phyloP scores from a whole-genome alignment of 139 green algal species.

The Desmodesmus armatus region DNA sequence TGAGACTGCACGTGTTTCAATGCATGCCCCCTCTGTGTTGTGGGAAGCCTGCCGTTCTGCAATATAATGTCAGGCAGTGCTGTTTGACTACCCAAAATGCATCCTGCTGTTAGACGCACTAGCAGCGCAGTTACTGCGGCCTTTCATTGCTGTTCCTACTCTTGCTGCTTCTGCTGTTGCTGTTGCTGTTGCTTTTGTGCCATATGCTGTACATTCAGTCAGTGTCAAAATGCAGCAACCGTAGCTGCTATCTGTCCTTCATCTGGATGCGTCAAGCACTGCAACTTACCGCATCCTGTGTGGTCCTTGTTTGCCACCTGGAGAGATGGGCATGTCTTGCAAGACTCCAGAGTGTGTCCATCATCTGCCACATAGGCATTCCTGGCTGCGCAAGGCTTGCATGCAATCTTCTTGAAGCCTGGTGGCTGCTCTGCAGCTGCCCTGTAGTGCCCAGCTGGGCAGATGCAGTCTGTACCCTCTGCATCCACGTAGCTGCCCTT shows the following conservation, averaged over 20 bases:
- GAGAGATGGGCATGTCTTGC: constrained; percentile 24
- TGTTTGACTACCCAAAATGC: too few species aligned
- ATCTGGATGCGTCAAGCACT: not conserved
- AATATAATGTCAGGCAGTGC: too few species aligned
- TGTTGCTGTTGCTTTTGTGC: not conserved
- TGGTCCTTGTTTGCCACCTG: constrained; percentile 41
- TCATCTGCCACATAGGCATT: not conserved
- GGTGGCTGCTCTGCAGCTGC: not conserved
- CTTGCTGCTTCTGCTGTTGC: too few species aligned
- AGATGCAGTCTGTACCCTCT: constrained; percentile 10
- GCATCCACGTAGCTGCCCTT: not conserved
- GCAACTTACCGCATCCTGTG: constrained; percentile 37
- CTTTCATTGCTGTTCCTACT: too few species aligned
- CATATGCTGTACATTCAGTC: not conserved
- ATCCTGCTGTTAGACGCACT: too few species aligned
- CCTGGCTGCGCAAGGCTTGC: constrained; percentile 31
- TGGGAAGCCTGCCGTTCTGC: too few species aligned
- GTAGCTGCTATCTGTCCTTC: not conserved
- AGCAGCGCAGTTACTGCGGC: too few species aligned
- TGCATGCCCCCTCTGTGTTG: too few species aligned
- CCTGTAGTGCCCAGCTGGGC: constrained; percentile 15
- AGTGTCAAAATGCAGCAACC: not conserved
- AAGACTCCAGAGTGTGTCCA: not conserved
- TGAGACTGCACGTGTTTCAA: too few species aligned
- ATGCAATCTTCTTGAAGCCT: not conserved